These are phyloP conservation scores for Aureobasidium sp. DNA, from an alignment of 2,329 filamentous ascomycete species.

Conservation along the genomic window DNA sequence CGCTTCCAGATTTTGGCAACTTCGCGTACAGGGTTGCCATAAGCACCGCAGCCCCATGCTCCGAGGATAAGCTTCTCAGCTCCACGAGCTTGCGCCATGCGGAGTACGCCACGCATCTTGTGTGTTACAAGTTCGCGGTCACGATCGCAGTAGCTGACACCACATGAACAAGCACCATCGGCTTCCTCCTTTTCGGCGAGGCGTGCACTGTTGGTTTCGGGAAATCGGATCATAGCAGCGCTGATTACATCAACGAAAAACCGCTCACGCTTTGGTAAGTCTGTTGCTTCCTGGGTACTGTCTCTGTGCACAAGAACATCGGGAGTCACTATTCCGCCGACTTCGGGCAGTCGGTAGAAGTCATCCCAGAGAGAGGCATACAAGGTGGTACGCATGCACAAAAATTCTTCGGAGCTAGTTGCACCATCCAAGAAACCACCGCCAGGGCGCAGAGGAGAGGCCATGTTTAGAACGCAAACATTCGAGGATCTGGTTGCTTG, in stretches of 20 bases:
- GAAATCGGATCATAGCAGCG: constrained; percentile 53
- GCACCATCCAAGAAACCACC: constrained; percentile 56
- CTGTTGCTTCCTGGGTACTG: constrained; percentile 31
- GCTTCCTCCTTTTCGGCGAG: constrained; percentile 25
- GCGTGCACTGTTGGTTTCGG: constrained; percentile 35
- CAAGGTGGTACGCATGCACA: constrained; percentile 55
- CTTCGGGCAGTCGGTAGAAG: constrained; percentile 54
- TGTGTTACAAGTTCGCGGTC: constrained; percentile 46
- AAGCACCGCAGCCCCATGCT: constrained; percentile 59
- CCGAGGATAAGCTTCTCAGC: constrained; percentile 50
- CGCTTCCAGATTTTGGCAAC: constrained; percentile 51
- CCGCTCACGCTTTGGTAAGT: constrained; percentile 42
- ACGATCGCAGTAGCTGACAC: constrained; percentile 37
- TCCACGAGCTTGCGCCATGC: constrained; percentile 43
- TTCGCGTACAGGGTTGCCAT: constrained; percentile 55
- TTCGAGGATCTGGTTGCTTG: constrained; percentile 25
- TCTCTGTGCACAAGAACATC: constrained; percentile 55
- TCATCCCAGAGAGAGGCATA: constrained; percentile 51
- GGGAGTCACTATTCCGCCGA: constrained; percentile 50
- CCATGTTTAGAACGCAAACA: constrained; percentile 57
- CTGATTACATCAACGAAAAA: constrained; percentile 55
- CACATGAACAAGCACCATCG: constrained; percentile 26
- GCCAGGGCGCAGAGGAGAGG: constrained; percentile 53
- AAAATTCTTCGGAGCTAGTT: constrained; percentile 54
- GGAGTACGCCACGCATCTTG: constrained; percentile 54